Evolutionary conservation across 2,329 filamentous ascomycete genomes (phyloP).

Genomic region (Microcyclospora pomicola): DNA sequence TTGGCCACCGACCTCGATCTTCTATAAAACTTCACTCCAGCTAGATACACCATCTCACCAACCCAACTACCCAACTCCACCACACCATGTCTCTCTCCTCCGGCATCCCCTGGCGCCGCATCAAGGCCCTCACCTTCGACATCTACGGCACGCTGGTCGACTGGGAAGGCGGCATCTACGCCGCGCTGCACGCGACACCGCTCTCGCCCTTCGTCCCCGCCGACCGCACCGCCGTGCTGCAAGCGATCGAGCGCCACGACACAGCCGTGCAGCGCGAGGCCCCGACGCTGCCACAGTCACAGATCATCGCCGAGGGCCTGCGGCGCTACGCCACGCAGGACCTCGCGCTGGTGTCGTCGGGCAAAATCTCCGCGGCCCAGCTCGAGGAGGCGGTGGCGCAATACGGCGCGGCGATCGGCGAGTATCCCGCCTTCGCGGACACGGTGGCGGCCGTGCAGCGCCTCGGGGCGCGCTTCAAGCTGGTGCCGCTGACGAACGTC

Average conservation of each 20-base stretch:
- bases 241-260: conserved; percentile 35
- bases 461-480: conserved; percentile 40
- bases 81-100: neutral
- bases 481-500: conserved; percentile 49
- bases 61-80: too few species aligned
- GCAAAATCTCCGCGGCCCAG: conserved; percentile 34
- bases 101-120: conserved; percentile 15
- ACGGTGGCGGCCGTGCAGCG: conserved; percentile 39
- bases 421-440: conserved; percentile 46
- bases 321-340: conserved; percentile 16
- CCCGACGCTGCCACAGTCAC: conserved; percentile 46
- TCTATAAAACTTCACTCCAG: too few species aligned
- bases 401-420: conserved; percentile 40
- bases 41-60: too few species aligned
- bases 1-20: too few species aligned
- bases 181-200: conserved; percentile 36
- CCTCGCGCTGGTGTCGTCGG: conserved; percentile 33
- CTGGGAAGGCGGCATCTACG: conserved; percentile 55
- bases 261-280: conserved; percentile 37
- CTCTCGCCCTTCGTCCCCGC: conserved; percentile 34
- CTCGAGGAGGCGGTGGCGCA: conserved; percentile 28
- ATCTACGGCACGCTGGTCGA: conserved; percentile 70
- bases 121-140: conserved; percentile 53
- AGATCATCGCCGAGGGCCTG: conserved; percentile 30
- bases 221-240: conserved; percentile 30